Evolutionary conservation across 768 basidiomycete species (phyloP).

Genomic region (Leccinellum luteum): DNA sequence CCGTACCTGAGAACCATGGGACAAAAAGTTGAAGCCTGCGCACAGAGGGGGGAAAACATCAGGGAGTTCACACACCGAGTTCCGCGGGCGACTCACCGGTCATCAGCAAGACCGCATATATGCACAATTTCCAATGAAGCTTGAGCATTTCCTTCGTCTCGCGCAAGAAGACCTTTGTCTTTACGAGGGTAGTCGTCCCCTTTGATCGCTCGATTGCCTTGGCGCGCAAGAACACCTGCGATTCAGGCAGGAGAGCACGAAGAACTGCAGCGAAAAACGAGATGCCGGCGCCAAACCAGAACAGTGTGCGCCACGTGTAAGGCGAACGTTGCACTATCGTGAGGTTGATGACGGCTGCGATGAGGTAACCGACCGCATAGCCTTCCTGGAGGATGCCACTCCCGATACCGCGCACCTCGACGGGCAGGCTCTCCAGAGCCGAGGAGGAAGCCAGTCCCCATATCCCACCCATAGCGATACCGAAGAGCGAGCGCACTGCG

Average conservation of each 20-base stretch:
- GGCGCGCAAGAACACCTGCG: conserved; percentile 66
- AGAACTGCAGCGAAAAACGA: conserved; percentile 66
- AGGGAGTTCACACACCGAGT: neutral
- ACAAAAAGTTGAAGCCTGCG: conserved; percentile 72
- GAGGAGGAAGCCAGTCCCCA: conserved; percentile 85
- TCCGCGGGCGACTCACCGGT: conserved; percentile 36
- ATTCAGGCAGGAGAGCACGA: conserved; percentile 74
- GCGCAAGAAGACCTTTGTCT: conserved; percentile 68
- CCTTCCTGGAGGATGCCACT: conserved; percentile 87
- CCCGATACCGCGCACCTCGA: conserved; percentile 80
- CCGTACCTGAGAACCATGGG: conserved; percentile 63
- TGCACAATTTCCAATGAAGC: conserved; percentile 76
- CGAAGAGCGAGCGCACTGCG: conserved; percentile 78
- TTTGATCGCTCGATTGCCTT: conserved; percentile 48
- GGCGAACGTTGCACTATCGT: conserved; percentile 41
- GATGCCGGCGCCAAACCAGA: conserved; percentile 77
- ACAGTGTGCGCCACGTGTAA: conserved; percentile 69
- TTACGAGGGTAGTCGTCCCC: conserved; percentile 39
- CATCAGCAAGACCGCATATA: conserved; percentile 85
- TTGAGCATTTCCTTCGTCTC: conserved; percentile 78
- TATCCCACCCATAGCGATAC: conserved; percentile 85
- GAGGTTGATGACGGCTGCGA: conserved; percentile 83
- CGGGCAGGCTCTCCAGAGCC: conserved; percentile 85
- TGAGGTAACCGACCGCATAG: conserved; percentile 81
- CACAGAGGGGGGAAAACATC: neutral